phyloP scores from a whole-genome alignment of 208 protist species.

The Endotrypanum monterogeii region DNA sequence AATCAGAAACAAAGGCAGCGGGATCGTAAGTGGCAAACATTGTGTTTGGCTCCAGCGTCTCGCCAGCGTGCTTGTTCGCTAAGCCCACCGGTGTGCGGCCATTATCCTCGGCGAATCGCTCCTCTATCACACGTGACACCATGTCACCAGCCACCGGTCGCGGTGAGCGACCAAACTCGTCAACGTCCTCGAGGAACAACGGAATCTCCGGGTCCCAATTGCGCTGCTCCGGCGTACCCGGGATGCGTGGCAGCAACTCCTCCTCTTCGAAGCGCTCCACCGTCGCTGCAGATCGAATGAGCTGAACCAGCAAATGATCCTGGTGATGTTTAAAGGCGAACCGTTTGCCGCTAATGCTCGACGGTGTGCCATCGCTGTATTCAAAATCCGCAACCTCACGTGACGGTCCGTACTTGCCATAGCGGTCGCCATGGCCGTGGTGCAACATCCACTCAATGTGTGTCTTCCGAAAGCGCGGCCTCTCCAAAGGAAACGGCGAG shows the following conservation, averaged over 20 bases:
- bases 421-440: conserved; percentile 76
- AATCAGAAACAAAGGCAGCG: conserved; percentile 69
- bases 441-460: conserved; percentile 87
- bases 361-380: conserved; percentile 85
- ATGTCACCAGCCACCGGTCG: conserved; percentile 23
- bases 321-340: conserved; percentile 89
- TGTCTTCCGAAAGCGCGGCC: conserved; percentile 77
- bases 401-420: conserved; percentile 70
- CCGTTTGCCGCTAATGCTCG: conserved; percentile 56
- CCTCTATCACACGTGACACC: conserved; percentile 55
- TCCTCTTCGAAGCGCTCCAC: conserved; percentile 74
- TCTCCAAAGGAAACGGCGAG: conserved; percentile 47
- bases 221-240: conserved; percentile 81
- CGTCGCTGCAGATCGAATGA: conserved; percentile 76
- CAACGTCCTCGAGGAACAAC: conserved; percentile 86
- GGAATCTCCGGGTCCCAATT: conserved; percentile 89
- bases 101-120: conserved; percentile 39
- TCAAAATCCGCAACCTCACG: conserved; percentile 86
- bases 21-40: conserved; percentile 89
- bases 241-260: conserved; percentile 75
- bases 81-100: conserved; percentile 52
- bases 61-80: conserved; percentile 64
- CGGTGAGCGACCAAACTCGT: conserved; percentile 73
- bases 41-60: conserved; percentile 74
- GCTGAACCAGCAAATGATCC: conserved; percentile 86